Evolutionary conservation across 768 basidiomycete species (phyloP).

Genomic region (Mycena epipterygia): DNA sequence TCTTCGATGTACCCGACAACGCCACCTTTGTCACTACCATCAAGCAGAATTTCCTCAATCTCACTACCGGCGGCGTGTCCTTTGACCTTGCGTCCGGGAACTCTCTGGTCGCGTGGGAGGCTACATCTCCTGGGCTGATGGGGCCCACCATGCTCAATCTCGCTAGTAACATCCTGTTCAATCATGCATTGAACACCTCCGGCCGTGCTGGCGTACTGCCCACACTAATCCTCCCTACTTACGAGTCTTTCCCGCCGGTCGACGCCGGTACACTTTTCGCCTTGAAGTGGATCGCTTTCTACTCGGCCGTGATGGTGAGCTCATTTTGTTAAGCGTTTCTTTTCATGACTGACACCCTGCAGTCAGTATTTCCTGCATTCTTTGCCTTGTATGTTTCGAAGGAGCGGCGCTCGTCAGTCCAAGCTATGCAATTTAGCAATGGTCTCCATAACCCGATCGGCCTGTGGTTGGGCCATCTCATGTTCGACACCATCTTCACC

Average conservation of each 20-base stretch:
- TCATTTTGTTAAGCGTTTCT: neutral
- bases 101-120: conserved; percentile 81
- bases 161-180: conserved; percentile 76
- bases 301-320: conserved; percentile 76
- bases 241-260: conserved; percentile 69
- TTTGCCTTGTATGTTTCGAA: conserved; percentile 82
- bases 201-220: conserved; percentile 53
- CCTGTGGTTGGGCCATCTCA: conserved; percentile 84
- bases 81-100: conserved; percentile 63
- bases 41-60: conserved; percentile 62
- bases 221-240: conserved; percentile 70
- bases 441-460: conserved; percentile 78
- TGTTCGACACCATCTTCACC: conserved; percentile 77
- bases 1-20: conserved; percentile 65
- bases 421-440: conserved; percentile 88
- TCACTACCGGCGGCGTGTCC: conserved; percentile 79
- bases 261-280: conserved; percentile 69
- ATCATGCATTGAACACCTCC: conserved; percentile 68
- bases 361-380: conserved; percentile 88
- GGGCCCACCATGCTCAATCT: conserved; percentile 78
- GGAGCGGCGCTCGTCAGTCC: conserved; percentile 79
- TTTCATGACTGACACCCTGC: conserved; percentile 10
- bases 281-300: conserved; percentile 83
- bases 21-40: conserved; percentile 71
- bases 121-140: conserved; percentile 67